A percentile compares a stretch with the other conserved stretches of the same genome.
Evolutionary conservation across 2,329 filamentous ascomycete genomes (phyloP).

Genomic region (Cladosporium phlei): DNA sequence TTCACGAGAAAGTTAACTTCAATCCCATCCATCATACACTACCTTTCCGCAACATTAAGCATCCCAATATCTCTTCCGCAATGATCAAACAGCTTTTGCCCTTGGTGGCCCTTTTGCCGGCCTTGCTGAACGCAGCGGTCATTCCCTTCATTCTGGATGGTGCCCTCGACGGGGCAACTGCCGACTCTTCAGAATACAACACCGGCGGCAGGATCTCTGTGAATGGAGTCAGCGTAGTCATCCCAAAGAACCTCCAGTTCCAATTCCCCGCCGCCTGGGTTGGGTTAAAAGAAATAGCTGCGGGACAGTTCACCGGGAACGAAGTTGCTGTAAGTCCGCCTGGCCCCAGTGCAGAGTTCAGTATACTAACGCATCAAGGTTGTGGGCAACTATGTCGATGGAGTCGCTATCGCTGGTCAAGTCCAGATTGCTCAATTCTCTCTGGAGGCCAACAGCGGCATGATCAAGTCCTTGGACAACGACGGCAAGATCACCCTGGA

Average conservation of each 20-base stretch:
- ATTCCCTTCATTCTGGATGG: constrained; percentile 26
- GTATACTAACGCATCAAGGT: constrained; percentile 21
- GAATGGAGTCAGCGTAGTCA: constrained; percentile 42
- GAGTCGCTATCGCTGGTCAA: constrained; percentile 36
- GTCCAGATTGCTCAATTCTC: constrained; percentile 35
- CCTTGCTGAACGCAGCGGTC: constrained; percentile 1
- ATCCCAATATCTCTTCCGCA: background rate
- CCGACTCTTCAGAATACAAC: constrained; percentile 34
- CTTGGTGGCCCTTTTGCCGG: background rate
- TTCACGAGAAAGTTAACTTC: too few relatives aligned
- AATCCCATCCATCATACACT: constrained; percentile 3
- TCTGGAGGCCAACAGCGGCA: constrained; percentile 19
- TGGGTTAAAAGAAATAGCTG: constrained; percentile 35
- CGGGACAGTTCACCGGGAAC: constrained; percentile 19
- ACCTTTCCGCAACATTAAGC: background rate
- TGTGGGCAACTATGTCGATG: constrained; percentile 37
- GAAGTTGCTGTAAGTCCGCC: constrained; percentile 25
- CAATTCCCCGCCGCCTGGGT: constrained; percentile 46
- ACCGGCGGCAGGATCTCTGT: constrained; percentile 44
- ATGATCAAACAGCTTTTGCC: constrained; percentile 11
- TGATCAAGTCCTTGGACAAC: constrained; percentile 8
- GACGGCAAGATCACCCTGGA: constrained; percentile 14
- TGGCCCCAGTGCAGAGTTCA: background rate
- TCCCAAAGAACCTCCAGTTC: constrained; percentile 48
- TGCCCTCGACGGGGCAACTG: constrained; percentile 25